phyloP scores from a whole-genome alignment of 192 early-diverging fungal species.

The Diversispora eburnea region DNA sequence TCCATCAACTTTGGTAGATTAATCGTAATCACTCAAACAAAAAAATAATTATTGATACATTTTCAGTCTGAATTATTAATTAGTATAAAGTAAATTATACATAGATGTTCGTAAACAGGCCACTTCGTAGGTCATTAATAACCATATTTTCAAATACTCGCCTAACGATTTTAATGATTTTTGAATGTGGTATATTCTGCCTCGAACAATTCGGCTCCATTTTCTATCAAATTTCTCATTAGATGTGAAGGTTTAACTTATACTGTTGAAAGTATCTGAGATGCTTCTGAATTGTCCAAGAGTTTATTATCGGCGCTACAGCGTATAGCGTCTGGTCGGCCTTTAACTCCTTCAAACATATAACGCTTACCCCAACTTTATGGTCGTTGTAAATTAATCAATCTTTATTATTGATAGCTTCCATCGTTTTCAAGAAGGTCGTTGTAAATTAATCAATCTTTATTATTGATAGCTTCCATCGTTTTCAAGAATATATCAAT shows the following conservation, averaged over 20 bases:
- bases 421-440: conserved; percentile 13
- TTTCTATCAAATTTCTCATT: background rate
- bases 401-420: conserved; percentile 8
- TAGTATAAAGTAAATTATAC: no score
- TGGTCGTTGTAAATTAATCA: conserved; percentile 18
- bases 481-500: conserved; percentile 17
- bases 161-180: conserved; percentile 19
- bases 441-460: conserved; percentile 25
- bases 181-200: conserved; percentile 4
- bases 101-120: conserved; percentile 9
- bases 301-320: conserved; percentile 1
- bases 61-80: no score
- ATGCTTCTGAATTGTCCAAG: background rate
- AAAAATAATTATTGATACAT: no score
- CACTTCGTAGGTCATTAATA: conserved; percentile 21
- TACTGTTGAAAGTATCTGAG: conserved; percentile 5
- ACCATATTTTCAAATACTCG: conserved; percentile 22
- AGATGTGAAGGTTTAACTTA: conserved; percentile 17
- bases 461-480: conserved; percentile 17
- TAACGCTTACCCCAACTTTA: conserved; percentile 16
- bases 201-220: conserved; percentile 11
- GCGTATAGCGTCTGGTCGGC: conserved; percentile 24
- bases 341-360: background rate
- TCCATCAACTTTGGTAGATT: no score
- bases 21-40: no score